Conservation (phyloP, 129 eudicot genomes). For the Chrysanthemum lavandulifolium region DNA sequence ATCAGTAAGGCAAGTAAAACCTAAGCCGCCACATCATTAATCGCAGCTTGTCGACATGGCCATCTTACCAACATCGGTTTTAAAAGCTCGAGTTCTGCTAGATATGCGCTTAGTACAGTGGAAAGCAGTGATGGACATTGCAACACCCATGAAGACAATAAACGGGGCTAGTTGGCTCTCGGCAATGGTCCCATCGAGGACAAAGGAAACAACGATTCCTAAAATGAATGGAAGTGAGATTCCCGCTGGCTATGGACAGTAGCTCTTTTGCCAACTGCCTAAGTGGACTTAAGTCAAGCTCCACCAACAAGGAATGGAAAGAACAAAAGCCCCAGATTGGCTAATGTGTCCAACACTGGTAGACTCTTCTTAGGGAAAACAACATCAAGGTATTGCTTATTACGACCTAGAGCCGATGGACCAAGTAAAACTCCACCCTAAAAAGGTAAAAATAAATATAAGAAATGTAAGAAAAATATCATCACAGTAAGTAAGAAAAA, state of each 20-base stretch:
- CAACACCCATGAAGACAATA: conserved; percentile 82
- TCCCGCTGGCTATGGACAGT: conserved; percentile 43
- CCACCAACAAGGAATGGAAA: conserved; percentile 68
- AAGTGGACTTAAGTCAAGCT: conserved; percentile 58
- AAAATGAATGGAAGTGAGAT: conserved; percentile 53
- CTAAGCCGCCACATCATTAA: conserved; percentile 81
- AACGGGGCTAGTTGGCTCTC: conserved; percentile 45
- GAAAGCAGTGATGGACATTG: conserved; percentile 79
- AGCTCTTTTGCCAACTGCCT: conserved; percentile 56
- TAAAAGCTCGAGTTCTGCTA: conserved; percentile 75
- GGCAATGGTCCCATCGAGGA: conserved; percentile 45
- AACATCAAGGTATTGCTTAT: conserved; percentile 35
- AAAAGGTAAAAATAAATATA: not conserved
- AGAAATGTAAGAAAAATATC: too few species aligned
- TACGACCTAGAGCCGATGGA: conserved; percentile 76
- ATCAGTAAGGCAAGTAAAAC: conserved; percentile 66
- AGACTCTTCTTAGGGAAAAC: conserved; percentile 59
- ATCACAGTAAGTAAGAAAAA: too few species aligned
- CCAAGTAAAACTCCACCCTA: conserved; percentile 77
- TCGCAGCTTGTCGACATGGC: conserved; percentile 89
- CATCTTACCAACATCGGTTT: conserved; percentile 71
- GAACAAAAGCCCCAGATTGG: conserved; percentile 66
- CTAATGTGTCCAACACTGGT: conserved; percentile 66
- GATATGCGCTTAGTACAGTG: conserved; percentile 74
- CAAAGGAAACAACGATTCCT: conserved; percentile 61